Percentiles rank a stretch among this genome's conserved stretches.
These are phyloP conservation scores for Aspergillus diversus DNA, from an alignment of 495 filamentous ascomycete species.

Conservation along the genomic window DNA sequence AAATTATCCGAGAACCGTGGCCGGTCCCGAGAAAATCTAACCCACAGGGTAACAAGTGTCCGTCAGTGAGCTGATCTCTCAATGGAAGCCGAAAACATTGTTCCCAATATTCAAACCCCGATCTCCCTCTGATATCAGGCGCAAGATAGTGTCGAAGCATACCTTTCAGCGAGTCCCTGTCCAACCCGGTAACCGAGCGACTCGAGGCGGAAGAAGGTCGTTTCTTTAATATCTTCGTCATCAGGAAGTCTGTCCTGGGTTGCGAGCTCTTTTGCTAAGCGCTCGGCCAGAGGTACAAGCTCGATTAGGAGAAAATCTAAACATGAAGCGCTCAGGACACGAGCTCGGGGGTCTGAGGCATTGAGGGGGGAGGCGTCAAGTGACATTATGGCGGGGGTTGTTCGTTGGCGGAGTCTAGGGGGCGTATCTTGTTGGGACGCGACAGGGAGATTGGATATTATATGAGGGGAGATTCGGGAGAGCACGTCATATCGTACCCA, in stretches of 20 bases:
- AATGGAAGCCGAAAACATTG: neutral
- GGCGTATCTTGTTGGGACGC: neutral
- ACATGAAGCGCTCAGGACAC: slow-evolving; percentile 77
- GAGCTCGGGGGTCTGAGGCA: slow-evolving; percentile 73
- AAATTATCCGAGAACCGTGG: slow-evolving; percentile 86
- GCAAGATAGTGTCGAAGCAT: slow-evolving; percentile 28
- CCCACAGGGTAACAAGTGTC: neutral
- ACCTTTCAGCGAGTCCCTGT: slow-evolving; percentile 91
- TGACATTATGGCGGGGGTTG: slow-evolving; percentile 58
- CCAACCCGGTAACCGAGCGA: slow-evolving; percentile 88
- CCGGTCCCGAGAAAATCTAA: slow-evolving; percentile 83
- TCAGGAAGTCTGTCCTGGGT: slow-evolving; percentile 52
- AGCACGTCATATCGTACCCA: neutral
- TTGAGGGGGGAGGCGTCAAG: slow-evolving; percentile 72
- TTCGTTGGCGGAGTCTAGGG: neutral
- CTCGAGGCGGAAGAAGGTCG: slow-evolving; percentile 84
- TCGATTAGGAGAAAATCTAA: slow-evolving; percentile 95
- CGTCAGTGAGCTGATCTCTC: neutral
- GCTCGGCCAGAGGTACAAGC: slow-evolving; percentile 90
- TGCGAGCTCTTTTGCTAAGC: slow-evolving; percentile 56
- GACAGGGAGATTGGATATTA: slow-evolving; percentile 10
- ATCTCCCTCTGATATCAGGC: too few species aligned
- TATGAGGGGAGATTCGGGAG: neutral
- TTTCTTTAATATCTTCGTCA: slow-evolving; percentile 79
- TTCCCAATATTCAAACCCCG: too few species aligned